phyloP scores from a whole-genome alignment of 345 rosid genomes.

The Luvunga scandens region DNA sequence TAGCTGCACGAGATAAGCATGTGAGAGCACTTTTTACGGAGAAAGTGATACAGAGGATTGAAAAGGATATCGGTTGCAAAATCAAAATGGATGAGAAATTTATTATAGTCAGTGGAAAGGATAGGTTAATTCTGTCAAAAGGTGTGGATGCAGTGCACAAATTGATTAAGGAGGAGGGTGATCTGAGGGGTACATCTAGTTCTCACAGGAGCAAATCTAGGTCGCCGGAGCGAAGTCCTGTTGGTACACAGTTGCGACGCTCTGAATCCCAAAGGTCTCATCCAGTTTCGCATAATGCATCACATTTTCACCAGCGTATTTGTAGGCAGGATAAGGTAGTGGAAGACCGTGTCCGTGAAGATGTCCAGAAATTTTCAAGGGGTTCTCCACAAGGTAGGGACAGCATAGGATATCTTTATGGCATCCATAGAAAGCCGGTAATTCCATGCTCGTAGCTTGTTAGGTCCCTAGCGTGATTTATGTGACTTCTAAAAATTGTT shows the following conservation, averaged over 20 bases:
- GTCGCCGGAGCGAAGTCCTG: slow-evolving; percentile 71
- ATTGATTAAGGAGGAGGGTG: slow-evolving; percentile 70
- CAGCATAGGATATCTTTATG: slow-evolving; percentile 68
- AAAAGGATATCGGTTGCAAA: slow-evolving; percentile 84
- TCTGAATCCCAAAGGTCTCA: slow-evolving; percentile 64
- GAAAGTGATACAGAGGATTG: slow-evolving; percentile 74
- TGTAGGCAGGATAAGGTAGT: slow-evolving; percentile 67
- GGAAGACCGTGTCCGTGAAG: slow-evolving; percentile 70
- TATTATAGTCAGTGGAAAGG: slow-evolving; percentile 91
- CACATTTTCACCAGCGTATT: slow-evolving; percentile 65
- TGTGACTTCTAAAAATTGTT: slow-evolving; percentile 15
- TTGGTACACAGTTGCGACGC: slow-evolving; percentile 59
- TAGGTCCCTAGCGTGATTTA: slow-evolving; percentile 28
- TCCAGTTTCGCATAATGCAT: slow-evolving; percentile 51
- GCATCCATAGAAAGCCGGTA: slow-evolving; percentile 61
- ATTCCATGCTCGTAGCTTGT: slow-evolving; percentile 39
- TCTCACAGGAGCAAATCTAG: slow-evolving; percentile 79
- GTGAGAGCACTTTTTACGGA: slow-evolving; percentile 76
- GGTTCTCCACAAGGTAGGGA: slow-evolving; percentile 99
- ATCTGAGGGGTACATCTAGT: slow-evolving; percentile 58
- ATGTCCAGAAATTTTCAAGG: slow-evolving; percentile 63
- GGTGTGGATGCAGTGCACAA: slow-evolving; percentile 98
- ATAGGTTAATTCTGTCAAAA: slow-evolving; percentile 79
- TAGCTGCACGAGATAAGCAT: slow-evolving; percentile 81
- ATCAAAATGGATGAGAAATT: slow-evolving; percentile 92